phyloP scores from a whole-genome alignment of 441 rosid genomes.

The Adansonia madagascariensis region DNA sequence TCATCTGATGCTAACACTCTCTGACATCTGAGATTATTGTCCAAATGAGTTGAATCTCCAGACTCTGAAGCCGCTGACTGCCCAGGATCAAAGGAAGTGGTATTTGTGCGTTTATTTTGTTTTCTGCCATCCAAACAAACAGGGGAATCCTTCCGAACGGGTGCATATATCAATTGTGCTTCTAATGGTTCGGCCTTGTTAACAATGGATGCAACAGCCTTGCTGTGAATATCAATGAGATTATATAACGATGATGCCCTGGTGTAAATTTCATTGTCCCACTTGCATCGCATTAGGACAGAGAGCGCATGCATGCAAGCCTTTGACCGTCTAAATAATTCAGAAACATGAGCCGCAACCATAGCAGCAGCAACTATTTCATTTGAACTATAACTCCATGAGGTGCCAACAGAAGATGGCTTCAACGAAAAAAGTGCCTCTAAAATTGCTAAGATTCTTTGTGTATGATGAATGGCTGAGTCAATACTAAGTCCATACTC shows the following conservation, averaged over 20 bases:
- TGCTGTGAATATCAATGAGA: constrained; percentile 95
- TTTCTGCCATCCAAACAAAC: constrained; percentile 50
- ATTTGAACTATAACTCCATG: constrained; percentile 95
- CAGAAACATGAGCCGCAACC: constrained; percentile 99
- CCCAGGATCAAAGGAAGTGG: constrained; percentile 48
- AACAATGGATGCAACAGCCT: constrained; percentile 92
- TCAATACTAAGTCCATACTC: constrained; percentile 64
- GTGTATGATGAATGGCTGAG: constrained; percentile 90
- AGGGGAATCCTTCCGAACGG: constrained; percentile 70
- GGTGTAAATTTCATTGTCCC: constrained; percentile 83
- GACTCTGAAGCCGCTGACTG: constrained; percentile 45
- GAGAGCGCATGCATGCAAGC: constrained; percentile 91
- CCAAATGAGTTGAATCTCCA: constrained; percentile 48
- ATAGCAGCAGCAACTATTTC: constrained; percentile 99
- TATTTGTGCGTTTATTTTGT: constrained; percentile 49
- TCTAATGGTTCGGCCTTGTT: constrained; percentile 94
- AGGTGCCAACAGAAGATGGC: constrained; percentile 96
- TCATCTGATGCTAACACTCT: constrained; percentile 46
- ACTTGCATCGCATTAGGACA: constrained; percentile 86
- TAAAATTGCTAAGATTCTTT: constrained; percentile 81
- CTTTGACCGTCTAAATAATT: constrained; percentile 88
- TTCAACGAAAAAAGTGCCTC: constrained; percentile 96
- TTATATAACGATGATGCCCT: constrained; percentile 90
- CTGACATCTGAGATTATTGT: constrained; percentile 51
- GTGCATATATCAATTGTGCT: constrained; percentile 70